Base-by-base conservation (phyloP, 2,329 filamentous ascomycete species). In the Penicillium glabrum region DNA sequence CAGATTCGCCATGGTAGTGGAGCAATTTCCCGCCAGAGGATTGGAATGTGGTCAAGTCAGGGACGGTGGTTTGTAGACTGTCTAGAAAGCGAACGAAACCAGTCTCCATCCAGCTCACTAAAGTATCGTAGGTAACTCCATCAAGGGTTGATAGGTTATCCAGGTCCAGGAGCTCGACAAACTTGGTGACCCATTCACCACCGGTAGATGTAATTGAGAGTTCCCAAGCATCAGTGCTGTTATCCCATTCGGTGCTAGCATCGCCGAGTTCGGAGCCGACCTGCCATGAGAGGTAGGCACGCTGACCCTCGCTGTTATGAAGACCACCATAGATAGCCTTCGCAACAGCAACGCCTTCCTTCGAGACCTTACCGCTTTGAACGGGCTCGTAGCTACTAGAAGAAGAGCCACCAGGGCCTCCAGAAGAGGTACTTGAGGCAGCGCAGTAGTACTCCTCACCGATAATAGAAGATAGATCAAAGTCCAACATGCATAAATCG, bases 1-100 rank as follows among this genome's bases (percentile, higher is more conserved):
- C 84, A 1, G 79, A 80, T 68, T 86, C 82, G 51, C 83, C 83
- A 69, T 86, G 83, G 72, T 78, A 84, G 67, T 85, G 82, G 10
- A 86, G 69, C 5, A 86, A 69, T 69, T 86, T 86, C 51, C 81
- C 83, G 27, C 83, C 83, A 37, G 33, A 37, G 6, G 0, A 73
- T 63, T 80, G 71, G 73, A 84, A 84, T 9, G 72, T 60, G 0
- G 78, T 80, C 1, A 86, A 72, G 60, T 86, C 83, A 0, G 82
- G 80, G 26, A 78, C 64, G 27, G 24, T 47, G 19, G 27, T 31
- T 9, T 47, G 26, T 5, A 47, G 16, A 14, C 21, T 19, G 27
- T 47, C 45, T 5, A 7, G 11, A 14, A 10, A 47, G 26, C 45
- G 26, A 13, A 23, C 16, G 10, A 50, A 24, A 50, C 47, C 47